Evolutionary conservation across 371 early-diverging fungal genomes (phyloP).

Genomic region (Mucor piriformis): DNA sequence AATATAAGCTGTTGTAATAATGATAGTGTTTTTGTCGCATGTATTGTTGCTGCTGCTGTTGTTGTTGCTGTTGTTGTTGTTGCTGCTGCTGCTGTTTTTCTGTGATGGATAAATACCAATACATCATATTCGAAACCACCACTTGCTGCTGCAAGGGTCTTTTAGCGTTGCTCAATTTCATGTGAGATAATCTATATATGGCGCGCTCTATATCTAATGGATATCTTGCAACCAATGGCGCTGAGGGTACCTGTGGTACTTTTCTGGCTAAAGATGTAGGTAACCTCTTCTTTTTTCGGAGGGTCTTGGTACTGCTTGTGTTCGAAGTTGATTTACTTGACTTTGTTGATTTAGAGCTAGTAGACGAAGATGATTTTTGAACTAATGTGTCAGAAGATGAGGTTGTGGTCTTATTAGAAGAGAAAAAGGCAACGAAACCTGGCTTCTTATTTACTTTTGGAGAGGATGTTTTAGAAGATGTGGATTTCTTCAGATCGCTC

Average conservation of each 20-base stretch:
- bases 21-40: background rate
- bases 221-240: conserved; percentile 21
- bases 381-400: too few relatives aligned
- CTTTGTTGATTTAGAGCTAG: background rate
- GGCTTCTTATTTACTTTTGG: too few relatives aligned
- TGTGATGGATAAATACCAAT: conserved; percentile 62
- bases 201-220: conserved; percentile 65
- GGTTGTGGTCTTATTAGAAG: too few relatives aligned
- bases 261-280: background rate
- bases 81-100: background rate
- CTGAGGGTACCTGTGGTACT: background rate
- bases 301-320: conserved; percentile 8
- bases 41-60: background rate
- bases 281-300: conserved; percentile 18
- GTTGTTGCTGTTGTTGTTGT: background rate
- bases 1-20: conserved; percentile 8
- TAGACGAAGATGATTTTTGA: too few relatives aligned
- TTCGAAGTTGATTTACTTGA: background rate
- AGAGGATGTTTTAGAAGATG: too few relatives aligned
- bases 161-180: conserved; percentile 67
- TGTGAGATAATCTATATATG: conserved; percentile 71
- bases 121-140: conserved; percentile 77
- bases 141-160: conserved; percentile 77
- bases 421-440: background rate
- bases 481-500: conserved; percentile 3